A percentile compares a stretch with the other conserved stretches of the same genome.
These are phyloP conservation scores for Monascus ruber DNA, from an alignment of 2,329 filamentous ascomycete species.

Conservation along the genomic window DNA sequence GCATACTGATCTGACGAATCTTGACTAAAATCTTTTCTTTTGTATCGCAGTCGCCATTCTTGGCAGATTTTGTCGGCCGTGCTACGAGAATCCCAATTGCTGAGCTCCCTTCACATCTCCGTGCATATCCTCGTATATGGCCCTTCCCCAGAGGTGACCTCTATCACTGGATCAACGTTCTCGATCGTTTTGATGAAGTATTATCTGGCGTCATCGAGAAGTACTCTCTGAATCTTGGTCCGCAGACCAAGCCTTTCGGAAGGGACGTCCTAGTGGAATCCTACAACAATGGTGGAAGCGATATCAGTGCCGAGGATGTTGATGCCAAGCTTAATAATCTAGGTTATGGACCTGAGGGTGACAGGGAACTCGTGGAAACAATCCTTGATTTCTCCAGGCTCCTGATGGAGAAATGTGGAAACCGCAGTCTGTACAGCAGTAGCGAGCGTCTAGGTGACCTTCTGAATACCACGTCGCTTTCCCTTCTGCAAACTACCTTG, in stretches of 20 bases:
- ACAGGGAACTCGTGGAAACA: conserved; percentile 65
- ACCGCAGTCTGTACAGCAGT: conserved; percentile 90
- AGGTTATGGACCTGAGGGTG: conserved; percentile 63
- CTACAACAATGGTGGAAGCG: conserved; percentile 50
- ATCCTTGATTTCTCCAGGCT: conserved; percentile 78
- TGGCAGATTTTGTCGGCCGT: conserved; percentile 66
- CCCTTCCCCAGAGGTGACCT: conserved; percentile 90
- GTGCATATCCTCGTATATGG: conserved; percentile 78
- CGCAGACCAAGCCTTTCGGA: conserved; percentile 67
- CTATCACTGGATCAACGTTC: conserved; percentile 92
- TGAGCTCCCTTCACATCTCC: conserved; percentile 64
- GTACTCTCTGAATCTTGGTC: conserved; percentile 69
- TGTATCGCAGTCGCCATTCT: conserved; percentile 63
- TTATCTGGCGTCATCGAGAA: conserved; percentile 68
- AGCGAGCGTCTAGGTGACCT: conserved; percentile 81
- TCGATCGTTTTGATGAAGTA: conserved; percentile 88
- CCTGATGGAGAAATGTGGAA: conserved; percentile 88
- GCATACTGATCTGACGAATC: conserved; percentile 3
- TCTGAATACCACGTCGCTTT: conserved; percentile 73
- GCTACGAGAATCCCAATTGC: conserved; percentile 55
- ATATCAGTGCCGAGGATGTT: conserved; percentile 42
- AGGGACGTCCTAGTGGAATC: conserved; percentile 22
- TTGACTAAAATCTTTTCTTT: conserved; percentile 14
- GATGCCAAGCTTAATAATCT: conserved; percentile 45
- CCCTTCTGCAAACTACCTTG: conserved; percentile 65